A percentile compares a stretch with the other conserved stretches of the same genome.
phyloP scores from a whole-genome alignment of 352 stramenopile genomes.

The Globisporangium emineosum region DNA sequence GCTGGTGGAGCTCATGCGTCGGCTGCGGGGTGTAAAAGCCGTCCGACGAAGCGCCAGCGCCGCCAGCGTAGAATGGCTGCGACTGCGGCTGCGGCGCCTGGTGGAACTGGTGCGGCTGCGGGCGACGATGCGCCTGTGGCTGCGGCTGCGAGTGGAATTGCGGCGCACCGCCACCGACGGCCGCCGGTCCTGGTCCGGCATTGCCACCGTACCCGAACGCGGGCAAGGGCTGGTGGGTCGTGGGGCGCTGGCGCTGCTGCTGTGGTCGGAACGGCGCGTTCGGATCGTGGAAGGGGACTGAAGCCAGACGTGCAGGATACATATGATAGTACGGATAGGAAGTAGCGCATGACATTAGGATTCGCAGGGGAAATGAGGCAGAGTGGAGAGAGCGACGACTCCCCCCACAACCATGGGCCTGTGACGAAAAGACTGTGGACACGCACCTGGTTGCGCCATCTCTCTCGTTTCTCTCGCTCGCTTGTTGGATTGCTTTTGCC shows the following conservation, averaged over 20 bases:
- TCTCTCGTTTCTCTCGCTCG: not conserved
- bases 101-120: conserved; percentile 57
- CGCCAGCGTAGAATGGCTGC: conserved; percentile 17
- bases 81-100: conserved; percentile 25
- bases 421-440: not conserved
- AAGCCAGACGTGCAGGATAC: not conserved
- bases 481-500: not conserved
- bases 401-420: not conserved
- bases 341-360: too few species aligned
- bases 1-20: conserved; percentile 35
- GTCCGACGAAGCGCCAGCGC: conserved; percentile 15
- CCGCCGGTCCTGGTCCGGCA: conserved; percentile 1
- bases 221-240: conserved; percentile 20
- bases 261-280: conserved; percentile 38
- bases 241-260: conserved; percentile 38
- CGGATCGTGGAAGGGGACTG: conserved; percentile 59
- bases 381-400: not conserved
- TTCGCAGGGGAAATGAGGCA: not conserved
- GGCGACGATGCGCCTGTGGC: conserved; percentile 34
- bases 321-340: too few species aligned
- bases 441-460: conserved; percentile 34
- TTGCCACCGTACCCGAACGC: conserved; percentile 13
- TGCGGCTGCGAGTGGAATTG: conserved; percentile 35
- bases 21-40: conserved; percentile 34
- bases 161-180: conserved; percentile 16